These are phyloP conservation scores for Cadophora malorum DNA, from an alignment of 2,329 filamentous ascomycete species.

Conservation along the genomic window DNA sequence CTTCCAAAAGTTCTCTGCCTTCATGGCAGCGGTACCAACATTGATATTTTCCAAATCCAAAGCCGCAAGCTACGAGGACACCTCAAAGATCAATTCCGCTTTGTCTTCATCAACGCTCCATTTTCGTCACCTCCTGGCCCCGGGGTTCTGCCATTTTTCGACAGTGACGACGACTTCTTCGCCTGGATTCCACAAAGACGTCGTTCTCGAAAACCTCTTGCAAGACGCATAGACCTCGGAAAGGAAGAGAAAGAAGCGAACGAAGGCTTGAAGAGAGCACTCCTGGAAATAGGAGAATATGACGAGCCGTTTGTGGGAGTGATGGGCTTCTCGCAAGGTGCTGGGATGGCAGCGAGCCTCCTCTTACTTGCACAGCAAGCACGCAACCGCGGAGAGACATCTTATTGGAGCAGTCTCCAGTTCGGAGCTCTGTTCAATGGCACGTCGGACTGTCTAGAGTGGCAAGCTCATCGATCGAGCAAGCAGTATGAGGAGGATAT, in stretches of 20 bases:
- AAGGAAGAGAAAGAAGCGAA: slow-evolving; percentile 6
- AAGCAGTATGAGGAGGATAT: background rate
- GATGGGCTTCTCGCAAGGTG: slow-evolving; percentile 17
- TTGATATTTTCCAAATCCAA: slow-evolving; percentile 32
- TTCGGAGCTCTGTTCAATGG: slow-evolving; percentile 3
- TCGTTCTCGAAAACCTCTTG: background rate
- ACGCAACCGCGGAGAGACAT: slow-evolving; percentile 6
- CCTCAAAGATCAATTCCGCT: slow-evolving; percentile 26
- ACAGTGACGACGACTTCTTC: slow-evolving; percentile 30
- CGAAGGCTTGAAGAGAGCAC: background rate
- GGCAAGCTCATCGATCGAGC: background rate
- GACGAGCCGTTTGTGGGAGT: background rate
- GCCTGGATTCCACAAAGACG: slow-evolving; percentile 23
- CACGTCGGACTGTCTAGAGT: slow-evolving; percentile 1
- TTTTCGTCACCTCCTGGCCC: slow-evolving; percentile 25
- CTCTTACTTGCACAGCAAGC: slow-evolving; percentile 11
- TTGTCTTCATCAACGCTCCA: slow-evolving; percentile 33
- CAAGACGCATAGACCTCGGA: slow-evolving; percentile 10
- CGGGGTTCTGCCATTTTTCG: slow-evolving; percentile 33
- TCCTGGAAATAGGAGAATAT: background rate
- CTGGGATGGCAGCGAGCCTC: background rate
- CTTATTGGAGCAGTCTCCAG: background rate
- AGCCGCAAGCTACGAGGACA: slow-evolving; percentile 26
- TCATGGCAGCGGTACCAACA: slow-evolving; percentile 28
- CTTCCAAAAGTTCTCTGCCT: slow-evolving; percentile 31